Base-by-base conservation (phyloP, 169 alveolate species). In the Plasmodium gallinaceum region DNA sequence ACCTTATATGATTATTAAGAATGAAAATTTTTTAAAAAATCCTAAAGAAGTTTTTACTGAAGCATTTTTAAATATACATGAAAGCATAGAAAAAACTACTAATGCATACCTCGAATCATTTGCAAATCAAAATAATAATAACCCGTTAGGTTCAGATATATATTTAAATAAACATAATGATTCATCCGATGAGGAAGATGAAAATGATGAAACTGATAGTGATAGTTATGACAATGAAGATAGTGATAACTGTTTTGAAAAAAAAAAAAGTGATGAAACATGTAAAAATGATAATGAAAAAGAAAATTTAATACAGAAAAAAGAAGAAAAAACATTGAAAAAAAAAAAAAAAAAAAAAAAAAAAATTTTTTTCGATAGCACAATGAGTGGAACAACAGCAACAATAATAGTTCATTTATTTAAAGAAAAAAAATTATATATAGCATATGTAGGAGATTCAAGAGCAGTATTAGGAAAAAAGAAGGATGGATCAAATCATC, bases 361-460 rank as follows among this genome's bases (percentile, higher is more conserved):
- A 18, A 26, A 83, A 69, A 64, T 88, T 37, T 90, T 75, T 60
- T 94, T 92, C 90, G 96, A 94, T 92, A 89, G 96, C 52, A 88
- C 93, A 54, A 74, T 94, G 80, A 93, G 96, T 45, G 96, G 96
- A 22, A 90, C 95, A 26, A 94, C 96, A 46, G 96, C 96, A 0
- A 94, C 96, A 18, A 76, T 94, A 7, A 75, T 93, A 48, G 75
- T 86, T 46, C 92, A 92, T 64, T 51, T 88, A 62, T 92, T 90
- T 64, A 62, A 65, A 43, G 92, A 93, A 48, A 87, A 88, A 26
- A 90, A 88, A 78, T 88, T 86, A 89, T 88, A 78, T 88, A 74
- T 94, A 24, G 97, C 97, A 18, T 96, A 96, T 72, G 98, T 95
- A 14, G 98, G 98, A 14, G 98, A 96, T 85, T 95, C 97, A 26